phyloP scores from a whole-genome alignment of 2,329 filamentous ascomycete species.

The Byssochlamys sp. region DNA sequence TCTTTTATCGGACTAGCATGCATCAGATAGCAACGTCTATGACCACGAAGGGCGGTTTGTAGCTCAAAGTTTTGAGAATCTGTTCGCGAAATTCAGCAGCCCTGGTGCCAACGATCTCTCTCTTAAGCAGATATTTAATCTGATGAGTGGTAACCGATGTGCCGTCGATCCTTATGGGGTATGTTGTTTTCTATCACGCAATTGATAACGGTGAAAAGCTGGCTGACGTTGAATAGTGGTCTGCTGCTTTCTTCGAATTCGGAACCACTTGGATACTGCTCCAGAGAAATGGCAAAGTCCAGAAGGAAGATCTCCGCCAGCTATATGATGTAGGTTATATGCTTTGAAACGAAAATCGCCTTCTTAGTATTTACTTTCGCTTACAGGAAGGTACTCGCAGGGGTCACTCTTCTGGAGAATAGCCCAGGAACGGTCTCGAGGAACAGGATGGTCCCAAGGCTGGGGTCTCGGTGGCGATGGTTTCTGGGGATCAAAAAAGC shows the following conservation, averaged over 20 bases:
- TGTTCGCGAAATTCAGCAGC: conserved; percentile 39
- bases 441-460: neutral
- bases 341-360: too few species aligned
- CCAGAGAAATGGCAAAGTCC: conserved; percentile 18
- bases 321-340: conserved; percentile 23
- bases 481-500: neutral
- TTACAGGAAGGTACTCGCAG: neutral
- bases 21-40: conserved; percentile 34
- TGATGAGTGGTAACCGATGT: too few species aligned
- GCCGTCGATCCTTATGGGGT: too few species aligned
- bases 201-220: too few species aligned
- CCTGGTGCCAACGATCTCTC: conserved; percentile 19
- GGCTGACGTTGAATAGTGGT: conserved; percentile 18
- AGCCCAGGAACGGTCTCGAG: neutral
- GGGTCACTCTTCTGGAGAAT: neutral
- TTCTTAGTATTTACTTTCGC: neutral
- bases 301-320: conserved; percentile 19
- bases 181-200: too few species aligned
- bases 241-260: conserved; percentile 38
- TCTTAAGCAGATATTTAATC: too few species aligned
- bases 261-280: conserved; percentile 20
- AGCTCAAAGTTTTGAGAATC: conserved; percentile 40
- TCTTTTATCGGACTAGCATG: conserved; percentile 5
- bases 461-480: neutral
- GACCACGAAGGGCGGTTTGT: conserved; percentile 39